These are phyloP conservation scores for Claviceps arundinis DNA, from an alignment of 2,329 filamentous ascomycete species.

Conservation along the genomic window DNA sequence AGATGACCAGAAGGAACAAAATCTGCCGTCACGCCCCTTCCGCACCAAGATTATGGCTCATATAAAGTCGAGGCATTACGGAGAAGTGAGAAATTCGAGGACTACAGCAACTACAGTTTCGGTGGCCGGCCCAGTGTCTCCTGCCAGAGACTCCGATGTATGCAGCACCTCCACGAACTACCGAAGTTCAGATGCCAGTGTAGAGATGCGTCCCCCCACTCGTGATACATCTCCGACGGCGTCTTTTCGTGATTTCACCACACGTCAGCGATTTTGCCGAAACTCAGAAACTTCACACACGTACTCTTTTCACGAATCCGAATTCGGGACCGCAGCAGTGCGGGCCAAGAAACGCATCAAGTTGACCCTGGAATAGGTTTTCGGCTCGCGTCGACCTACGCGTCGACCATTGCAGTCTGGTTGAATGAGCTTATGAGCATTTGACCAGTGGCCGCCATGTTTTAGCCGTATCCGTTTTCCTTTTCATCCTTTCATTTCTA, in stretches of 20 bases:
- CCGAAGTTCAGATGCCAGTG: neutral
- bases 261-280: neutral
- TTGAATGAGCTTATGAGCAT: conserved; percentile 1
- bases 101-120: neutral
- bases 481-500: neutral
- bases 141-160: neutral
- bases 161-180: neutral
- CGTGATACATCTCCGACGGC: neutral
- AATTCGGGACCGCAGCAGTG: neutral
- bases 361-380: conserved; percentile 9
- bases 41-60: neutral
- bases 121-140: neutral
- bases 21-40: neutral
- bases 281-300: neutral
- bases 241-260: neutral
- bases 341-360: conserved; percentile 4
- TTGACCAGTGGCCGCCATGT: neutral
- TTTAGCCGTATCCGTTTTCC: neutral
- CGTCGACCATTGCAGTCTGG: neutral
- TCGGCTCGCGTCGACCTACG: conserved; percentile 6
- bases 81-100: neutral
- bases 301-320: neutral
- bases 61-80: neutral
- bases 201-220: neutral
- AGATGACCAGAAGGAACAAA: neutral